Conservation (phyloP, 768 basidiomycete species). For the Suillus paluster region DNA sequence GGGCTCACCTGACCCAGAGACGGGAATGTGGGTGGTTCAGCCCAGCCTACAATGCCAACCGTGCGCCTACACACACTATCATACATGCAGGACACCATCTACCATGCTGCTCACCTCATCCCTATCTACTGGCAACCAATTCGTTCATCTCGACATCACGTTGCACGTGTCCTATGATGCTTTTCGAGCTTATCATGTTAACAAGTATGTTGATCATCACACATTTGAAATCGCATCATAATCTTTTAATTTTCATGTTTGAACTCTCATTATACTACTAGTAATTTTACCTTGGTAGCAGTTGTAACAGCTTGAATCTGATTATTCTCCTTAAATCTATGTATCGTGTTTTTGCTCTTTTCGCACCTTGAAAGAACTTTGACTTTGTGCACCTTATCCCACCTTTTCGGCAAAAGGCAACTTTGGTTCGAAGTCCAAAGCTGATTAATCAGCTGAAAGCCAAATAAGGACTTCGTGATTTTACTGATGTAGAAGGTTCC, state of each 20-base stretch:
- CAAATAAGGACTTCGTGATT: background rate
- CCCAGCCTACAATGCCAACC: slow-evolving; percentile 9
- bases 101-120: slow-evolving; percentile 34
- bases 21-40: slow-evolving; percentile 33
- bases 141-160: slow-evolving; percentile 11
- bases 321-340: too few relatives aligned
- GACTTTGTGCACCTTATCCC: background rate
- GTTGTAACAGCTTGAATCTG: background rate
- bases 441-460: background rate
- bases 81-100: slow-evolving; percentile 32
- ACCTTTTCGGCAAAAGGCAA: background rate
- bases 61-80: slow-evolving; percentile 6
- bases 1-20: slow-evolving; percentile 21
- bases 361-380: background rate
- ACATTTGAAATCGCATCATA: background rate
- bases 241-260: background rate
- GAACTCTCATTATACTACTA: background rate
- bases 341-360: background rate
- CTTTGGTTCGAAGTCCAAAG: background rate
- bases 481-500: background rate
- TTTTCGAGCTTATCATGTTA: background rate
- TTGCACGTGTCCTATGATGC: background rate
- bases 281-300: background rate
- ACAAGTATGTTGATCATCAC: background rate
- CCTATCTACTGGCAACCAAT: slow-evolving; percentile 19